These are phyloP conservation scores for Sclerotinia spermophila DNA, from an alignment of 2,329 filamentous ascomycete species.

Conservation along the genomic window DNA sequence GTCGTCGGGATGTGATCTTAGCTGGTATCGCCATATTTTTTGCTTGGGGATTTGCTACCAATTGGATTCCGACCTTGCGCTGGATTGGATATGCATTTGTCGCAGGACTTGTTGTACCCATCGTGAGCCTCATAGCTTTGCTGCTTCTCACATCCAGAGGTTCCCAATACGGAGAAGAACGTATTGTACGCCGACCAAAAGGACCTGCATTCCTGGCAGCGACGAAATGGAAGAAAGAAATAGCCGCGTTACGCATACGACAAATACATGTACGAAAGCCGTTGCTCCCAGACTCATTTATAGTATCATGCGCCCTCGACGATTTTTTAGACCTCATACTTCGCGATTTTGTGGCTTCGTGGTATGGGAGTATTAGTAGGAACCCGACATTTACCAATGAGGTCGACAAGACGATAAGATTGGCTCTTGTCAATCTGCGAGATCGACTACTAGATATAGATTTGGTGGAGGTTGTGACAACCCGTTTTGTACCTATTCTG, in stretches of 20 bases:
- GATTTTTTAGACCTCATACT: conserved; percentile 71
- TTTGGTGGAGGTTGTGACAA: conserved; percentile 77
- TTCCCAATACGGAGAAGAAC: conserved; percentile 41
- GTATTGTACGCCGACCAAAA: conserved; percentile 43
- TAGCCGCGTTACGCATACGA: conserved; percentile 59
- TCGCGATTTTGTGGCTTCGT: conserved; percentile 80
- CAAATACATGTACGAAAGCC: conserved; percentile 65
- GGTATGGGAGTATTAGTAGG: conserved; percentile 83
- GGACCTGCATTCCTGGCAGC: conserved; percentile 58
- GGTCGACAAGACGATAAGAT: conserved; percentile 75
- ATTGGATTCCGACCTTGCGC: conserved; percentile 78
- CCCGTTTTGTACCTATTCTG: conserved; percentile 79
- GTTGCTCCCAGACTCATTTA: conserved; percentile 71
- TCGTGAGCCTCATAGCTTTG: conserved; percentile 54
- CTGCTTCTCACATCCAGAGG: conserved; percentile 60
- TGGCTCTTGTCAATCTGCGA: conserved; percentile 66
- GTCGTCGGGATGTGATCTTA: conserved; percentile 67
- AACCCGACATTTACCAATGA: conserved; percentile 79
- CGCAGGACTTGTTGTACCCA: conserved; percentile 57
- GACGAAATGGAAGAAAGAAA: conserved; percentile 66
- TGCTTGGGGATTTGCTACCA: conserved; percentile 81
- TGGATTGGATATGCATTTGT: conserved; percentile 84
- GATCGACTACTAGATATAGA: conserved; percentile 74
- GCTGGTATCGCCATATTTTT: conserved; percentile 69
- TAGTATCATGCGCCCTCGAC: conserved; percentile 77